phyloP scores from a whole-genome alignment of 2,329 filamentous ascomycete species.

The Paracamarosporium sp. region DNA sequence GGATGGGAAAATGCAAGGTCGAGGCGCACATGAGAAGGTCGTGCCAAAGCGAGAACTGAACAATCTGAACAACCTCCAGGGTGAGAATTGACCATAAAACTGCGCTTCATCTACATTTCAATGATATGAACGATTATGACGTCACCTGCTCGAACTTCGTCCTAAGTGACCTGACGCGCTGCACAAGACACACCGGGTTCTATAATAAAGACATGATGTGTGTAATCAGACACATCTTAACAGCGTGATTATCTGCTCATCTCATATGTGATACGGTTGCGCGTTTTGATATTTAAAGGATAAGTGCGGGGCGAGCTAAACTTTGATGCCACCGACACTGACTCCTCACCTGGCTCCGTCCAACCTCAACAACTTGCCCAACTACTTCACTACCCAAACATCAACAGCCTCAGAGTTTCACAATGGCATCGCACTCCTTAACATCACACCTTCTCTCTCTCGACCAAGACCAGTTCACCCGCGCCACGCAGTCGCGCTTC shows the following conservation, averaged over 20 bases:
- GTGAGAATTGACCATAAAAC: not conserved
- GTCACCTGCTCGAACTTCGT: no score
- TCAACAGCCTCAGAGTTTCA: not conserved
- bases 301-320: not conserved
- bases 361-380: not conserved
- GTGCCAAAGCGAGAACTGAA: not conserved
- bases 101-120: not conserved
- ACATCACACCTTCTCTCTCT: slow-evolving; percentile 40
- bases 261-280: not conserved
- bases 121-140: not conserved
- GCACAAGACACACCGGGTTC: no score
- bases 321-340: not conserved
- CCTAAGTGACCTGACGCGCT: no score
- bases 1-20: slow-evolving; percentile 19
- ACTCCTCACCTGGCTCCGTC: not conserved
- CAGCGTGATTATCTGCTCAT: not conserved
- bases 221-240: no score
- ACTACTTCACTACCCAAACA: not conserved
- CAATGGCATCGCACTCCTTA: slow-evolving; percentile 18
- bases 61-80: not conserved
- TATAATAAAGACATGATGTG: no score
- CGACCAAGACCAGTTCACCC: slow-evolving; percentile 32
- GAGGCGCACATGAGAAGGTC: slow-evolving; percentile 11
- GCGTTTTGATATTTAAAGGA: no score
- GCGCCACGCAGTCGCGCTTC: slow-evolving; percentile 39